Conservation (phyloP, 2,329 filamentous ascomycete genomes). For the Colletotrichum sp. region DNA sequence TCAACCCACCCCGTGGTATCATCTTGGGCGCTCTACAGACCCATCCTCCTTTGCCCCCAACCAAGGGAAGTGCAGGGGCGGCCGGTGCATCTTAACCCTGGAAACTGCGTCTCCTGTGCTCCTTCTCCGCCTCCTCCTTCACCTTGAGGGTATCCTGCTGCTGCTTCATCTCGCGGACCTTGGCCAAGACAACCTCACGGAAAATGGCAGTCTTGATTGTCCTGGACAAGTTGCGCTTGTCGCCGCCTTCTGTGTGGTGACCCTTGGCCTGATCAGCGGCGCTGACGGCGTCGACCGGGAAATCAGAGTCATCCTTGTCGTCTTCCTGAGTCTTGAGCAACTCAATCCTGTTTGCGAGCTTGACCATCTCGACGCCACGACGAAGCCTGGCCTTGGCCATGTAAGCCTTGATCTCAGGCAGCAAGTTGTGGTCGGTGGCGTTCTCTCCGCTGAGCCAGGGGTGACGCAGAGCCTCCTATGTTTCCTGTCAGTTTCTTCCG, state of each 20-base stretch:
- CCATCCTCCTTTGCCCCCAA: background rate
- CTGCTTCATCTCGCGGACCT: conserved; percentile 90
- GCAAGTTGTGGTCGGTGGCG: conserved; percentile 93
- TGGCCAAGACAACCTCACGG: conserved; percentile 91
- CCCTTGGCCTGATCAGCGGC: conserved; percentile 52
- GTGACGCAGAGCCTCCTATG: conserved; percentile 77
- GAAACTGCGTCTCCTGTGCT: conserved; percentile 43
- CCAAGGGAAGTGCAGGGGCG: background rate
- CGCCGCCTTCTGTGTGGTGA: conserved; percentile 11
- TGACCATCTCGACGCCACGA: conserved; percentile 94
- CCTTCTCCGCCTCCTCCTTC: conserved; percentile 61
- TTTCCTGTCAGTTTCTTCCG: background rate
- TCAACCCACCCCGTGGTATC: conserved; percentile 14
- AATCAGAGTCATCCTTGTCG: conserved; percentile 75
- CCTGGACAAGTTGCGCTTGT: conserved; percentile 50
- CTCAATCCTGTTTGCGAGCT: conserved; percentile 94
- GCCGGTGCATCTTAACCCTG: conserved; percentile 20
- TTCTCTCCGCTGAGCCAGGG: conserved; percentile 90
- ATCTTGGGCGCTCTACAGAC: background rate
- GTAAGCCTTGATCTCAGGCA: conserved; percentile 95
- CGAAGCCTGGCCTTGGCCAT: conserved; percentile 90
- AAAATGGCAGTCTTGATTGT: conserved; percentile 77
- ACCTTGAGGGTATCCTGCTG: conserved; percentile 77
- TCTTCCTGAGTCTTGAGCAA: conserved; percentile 93
- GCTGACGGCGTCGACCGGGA: conserved; percentile 67